These are phyloP conservation scores for Colletotrichum theobromicola DNA, from an alignment of 2,329 filamentous ascomycete genomes.

Conservation along the genomic window DNA sequence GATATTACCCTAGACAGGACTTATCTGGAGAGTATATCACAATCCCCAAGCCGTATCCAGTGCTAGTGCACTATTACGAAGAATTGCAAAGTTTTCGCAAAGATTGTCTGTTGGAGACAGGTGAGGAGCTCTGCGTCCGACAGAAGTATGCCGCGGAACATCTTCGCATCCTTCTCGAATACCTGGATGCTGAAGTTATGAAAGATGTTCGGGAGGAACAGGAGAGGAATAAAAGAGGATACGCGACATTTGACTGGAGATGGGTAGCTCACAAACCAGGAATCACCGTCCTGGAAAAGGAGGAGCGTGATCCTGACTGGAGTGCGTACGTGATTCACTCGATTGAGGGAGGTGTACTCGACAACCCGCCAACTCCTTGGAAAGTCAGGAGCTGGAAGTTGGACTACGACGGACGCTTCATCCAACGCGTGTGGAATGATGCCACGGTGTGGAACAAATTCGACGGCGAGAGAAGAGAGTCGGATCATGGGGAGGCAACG, in stretches of 20 bases:
- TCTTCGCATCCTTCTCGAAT: conserved; percentile 22
- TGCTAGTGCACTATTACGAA: background rate
- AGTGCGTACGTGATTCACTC: background rate
- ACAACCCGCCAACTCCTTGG: background rate
- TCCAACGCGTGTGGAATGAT: background rate
- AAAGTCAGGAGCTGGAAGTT: background rate
- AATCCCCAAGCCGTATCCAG: background rate
- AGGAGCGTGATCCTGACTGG: background rate
- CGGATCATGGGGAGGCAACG: background rate
- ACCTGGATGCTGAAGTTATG: conserved; percentile 29
- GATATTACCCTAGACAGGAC: conserved; percentile 21
- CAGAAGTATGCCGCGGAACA: conserved; percentile 19
- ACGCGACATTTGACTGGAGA: conserved; percentile 21
- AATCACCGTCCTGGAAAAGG: background rate
- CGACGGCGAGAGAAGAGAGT: background rate
- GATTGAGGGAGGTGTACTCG: background rate
- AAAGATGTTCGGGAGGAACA: conserved; percentile 20
- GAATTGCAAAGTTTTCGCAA: background rate
- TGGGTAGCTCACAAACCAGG: conserved; percentile 26
- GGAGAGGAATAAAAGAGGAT: conserved; percentile 22
- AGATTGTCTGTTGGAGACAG: background rate
- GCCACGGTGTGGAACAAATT: background rate
- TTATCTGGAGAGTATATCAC: background rate
- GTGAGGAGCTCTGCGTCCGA: conserved; percentile 11
- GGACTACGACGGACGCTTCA: background rate